These are phyloP conservation scores for Sarocladiaceae sp. DNA, from an alignment of 2,329 filamentous ascomycete species.

Conservation along the genomic window DNA sequence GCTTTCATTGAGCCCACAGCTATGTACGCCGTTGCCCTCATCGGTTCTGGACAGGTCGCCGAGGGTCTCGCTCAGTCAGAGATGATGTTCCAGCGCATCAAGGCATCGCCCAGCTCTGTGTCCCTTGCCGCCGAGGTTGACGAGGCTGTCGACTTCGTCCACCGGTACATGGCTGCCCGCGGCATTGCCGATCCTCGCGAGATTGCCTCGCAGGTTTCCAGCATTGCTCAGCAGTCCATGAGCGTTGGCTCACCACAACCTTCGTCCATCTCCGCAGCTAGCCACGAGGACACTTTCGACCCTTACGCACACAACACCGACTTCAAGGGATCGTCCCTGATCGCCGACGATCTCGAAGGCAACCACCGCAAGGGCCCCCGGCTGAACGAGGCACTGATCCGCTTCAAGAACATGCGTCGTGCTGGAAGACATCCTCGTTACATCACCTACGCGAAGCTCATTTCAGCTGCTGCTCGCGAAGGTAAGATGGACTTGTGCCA, in stretches of 20 bases:
- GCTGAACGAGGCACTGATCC: conserved; percentile 74
- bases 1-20: conserved; percentile 80
- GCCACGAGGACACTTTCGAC: conserved; percentile 79
- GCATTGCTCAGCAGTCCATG: conserved; percentile 38
- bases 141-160: conserved; percentile 71
- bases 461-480: conserved; percentile 82
- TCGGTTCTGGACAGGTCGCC: conserved; percentile 79
- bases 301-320: conserved; percentile 89
- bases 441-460: conserved; percentile 95
- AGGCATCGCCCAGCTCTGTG: conserved; percentile 49
- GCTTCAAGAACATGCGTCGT: conserved; percentile 90
- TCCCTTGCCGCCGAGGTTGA: conserved; percentile 77
- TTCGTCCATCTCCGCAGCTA: conserved; percentile 52
- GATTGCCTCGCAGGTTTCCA: conserved; percentile 41
- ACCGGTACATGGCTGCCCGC: conserved; percentile 53
- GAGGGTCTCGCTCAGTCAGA: conserved; percentile 77
- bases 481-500: conserved; percentile 77
- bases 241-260: conserved; percentile 43
- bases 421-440: conserved; percentile 89
- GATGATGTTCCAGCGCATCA: conserved; percentile 82
- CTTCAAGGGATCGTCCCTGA: conserved; percentile 86
- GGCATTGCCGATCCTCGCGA: conserved; percentile 52
- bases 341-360: conserved; percentile 85
- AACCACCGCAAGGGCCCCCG: conserved; percentile 67
- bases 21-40: conserved; percentile 86